Conservation (phyloP, 2,329 filamentous ascomycete species). For the Arthrobotrys entomopaga region DNA sequence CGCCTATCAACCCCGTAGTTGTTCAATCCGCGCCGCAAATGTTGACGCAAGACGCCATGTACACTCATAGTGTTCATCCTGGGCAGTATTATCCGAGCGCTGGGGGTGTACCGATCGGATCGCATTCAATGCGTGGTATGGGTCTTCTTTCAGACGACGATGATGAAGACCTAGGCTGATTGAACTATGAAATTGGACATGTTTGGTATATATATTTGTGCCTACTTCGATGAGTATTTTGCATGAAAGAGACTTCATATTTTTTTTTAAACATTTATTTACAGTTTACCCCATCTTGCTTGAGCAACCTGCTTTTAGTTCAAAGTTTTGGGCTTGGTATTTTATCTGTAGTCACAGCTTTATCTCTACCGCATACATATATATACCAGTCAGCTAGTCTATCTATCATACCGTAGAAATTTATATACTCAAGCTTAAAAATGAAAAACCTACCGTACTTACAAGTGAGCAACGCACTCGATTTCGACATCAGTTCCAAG, state of each 20-base stretch:
- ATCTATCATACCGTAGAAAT: neutral
- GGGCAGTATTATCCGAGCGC: conserved; percentile 20
- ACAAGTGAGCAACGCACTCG: conserved; percentile 82
- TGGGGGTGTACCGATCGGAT: neutral
- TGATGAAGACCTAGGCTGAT: conserved; percentile 26
- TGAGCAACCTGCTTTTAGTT: conserved; percentile 5
- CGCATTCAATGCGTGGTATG: conserved; percentile 16
- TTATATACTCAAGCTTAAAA: neutral
- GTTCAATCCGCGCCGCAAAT: conserved; percentile 25
- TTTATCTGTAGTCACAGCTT: conserved; percentile 32
- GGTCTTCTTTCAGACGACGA: neutral
- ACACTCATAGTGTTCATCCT: conserved; percentile 9
- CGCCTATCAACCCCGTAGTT: conserved; percentile 7
- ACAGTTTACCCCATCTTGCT: neutral
- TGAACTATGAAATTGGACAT: neutral
- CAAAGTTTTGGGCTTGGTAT: conserved; percentile 35
- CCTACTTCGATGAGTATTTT: too few relatives aligned
- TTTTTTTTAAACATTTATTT: conserved; percentile 5
- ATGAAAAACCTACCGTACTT: conserved; percentile 58
- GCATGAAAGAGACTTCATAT: neutral
- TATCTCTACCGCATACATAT: conserved; percentile 19
- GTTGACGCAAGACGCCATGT: conserved; percentile 25
- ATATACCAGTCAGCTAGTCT: neutral
- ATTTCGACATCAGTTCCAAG: conserved; percentile 90
- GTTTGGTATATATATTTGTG: too few relatives aligned